phyloP scores from a whole-genome alignment of 2,329 filamentous ascomycete species.

The Zalaria sp. region DNA sequence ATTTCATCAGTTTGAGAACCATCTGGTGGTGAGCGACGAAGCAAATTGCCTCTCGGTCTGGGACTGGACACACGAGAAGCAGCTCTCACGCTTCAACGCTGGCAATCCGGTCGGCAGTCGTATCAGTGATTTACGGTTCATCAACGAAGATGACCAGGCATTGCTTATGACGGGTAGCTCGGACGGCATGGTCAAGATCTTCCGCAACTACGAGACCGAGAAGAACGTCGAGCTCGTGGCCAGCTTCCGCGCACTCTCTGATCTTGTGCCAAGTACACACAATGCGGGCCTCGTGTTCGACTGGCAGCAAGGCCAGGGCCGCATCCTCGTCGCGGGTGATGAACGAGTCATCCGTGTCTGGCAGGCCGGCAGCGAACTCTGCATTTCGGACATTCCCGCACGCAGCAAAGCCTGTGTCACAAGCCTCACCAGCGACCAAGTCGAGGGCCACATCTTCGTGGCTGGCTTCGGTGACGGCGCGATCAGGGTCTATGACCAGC shows the following conservation, averaged over 20 bases:
- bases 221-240: conserved; percentile 72
- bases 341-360: conserved; percentile 91
- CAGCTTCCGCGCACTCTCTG: conserved; percentile 79
- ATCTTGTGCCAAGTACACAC: conserved; percentile 73
- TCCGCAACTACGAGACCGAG: conserved; percentile 75
- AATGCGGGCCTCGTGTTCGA: conserved; percentile 95
- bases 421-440: conserved; percentile 89
- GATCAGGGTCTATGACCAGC: conserved; percentile 84
- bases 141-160: conserved; percentile 96
- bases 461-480: conserved; percentile 94
- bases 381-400: conserved; percentile 83
- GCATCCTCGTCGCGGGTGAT: conserved; percentile 88
- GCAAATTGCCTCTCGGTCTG: conserved; percentile 77
- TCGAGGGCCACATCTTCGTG: conserved; percentile 90
- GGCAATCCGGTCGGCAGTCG: conserved; percentile 82
- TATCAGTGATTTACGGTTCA: conserved; percentile 91
- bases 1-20: conserved; percentile 96
- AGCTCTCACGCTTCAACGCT: conserved; percentile 78
- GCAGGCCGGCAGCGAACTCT: conserved; percentile 89
- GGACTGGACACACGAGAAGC: conserved; percentile 73
- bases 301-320: conserved; percentile 96
- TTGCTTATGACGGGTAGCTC: conserved; percentile 90
- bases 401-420: conserved; percentile 93
- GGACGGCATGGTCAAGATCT: conserved; percentile 87
- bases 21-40: conserved; percentile 86